A percentile compares a stretch with the other conserved stretches of the same genome.
Evolutionary conservation across 192 early-diverging fungal species (phyloP).

Genomic region (Podila minutissima): DNA sequence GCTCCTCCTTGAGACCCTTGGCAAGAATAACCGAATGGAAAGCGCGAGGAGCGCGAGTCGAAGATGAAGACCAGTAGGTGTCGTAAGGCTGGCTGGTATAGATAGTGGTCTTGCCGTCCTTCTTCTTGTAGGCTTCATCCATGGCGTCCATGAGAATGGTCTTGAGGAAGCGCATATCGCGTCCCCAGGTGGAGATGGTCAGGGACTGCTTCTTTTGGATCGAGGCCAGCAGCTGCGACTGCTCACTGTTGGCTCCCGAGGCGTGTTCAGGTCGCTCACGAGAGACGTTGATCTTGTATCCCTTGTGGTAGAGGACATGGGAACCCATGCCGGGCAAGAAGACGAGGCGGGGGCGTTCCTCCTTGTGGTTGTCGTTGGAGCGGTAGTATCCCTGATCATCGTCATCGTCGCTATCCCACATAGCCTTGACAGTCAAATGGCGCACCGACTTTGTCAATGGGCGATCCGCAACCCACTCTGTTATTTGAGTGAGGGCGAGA

Average conservation of each 20-base stretch:
- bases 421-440: conserved; percentile 48
- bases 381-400: conserved; percentile 23
- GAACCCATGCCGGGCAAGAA: conserved; percentile 47
- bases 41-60: conserved; percentile 47
- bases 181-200: conserved; percentile 42
- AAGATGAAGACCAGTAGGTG: conserved; percentile 42
- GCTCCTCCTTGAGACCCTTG: conserved; percentile 57
- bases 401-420: conserved; percentile 20
- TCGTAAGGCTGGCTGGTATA: conserved; percentile 49
- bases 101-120: conserved; percentile 51
- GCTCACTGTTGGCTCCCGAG: conserved; percentile 30
- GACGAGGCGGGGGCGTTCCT: conserved; percentile 39
- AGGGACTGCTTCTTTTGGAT: conserved; percentile 49
- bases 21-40: conserved; percentile 60
- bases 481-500: no score
- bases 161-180: conserved; percentile 35
- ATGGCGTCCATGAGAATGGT: conserved; percentile 26
- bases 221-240: conserved; percentile 35
- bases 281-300: conserved; percentile 48
- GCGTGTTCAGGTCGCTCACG: conserved; percentile 39
- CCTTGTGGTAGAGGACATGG: conserved; percentile 48
- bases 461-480: conserved; percentile 45
- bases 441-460: conserved; percentile 48
- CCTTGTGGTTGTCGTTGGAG: conserved; percentile 14
- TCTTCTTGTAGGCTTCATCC: conserved; percentile 49